Percentiles rank a stretch among this genome's conserved stretches.
phyloP scores from a whole-genome alignment of 2,329 filamentous ascomycete species.

The Ophiognomonia clavigignenti-juglandacearum region DNA sequence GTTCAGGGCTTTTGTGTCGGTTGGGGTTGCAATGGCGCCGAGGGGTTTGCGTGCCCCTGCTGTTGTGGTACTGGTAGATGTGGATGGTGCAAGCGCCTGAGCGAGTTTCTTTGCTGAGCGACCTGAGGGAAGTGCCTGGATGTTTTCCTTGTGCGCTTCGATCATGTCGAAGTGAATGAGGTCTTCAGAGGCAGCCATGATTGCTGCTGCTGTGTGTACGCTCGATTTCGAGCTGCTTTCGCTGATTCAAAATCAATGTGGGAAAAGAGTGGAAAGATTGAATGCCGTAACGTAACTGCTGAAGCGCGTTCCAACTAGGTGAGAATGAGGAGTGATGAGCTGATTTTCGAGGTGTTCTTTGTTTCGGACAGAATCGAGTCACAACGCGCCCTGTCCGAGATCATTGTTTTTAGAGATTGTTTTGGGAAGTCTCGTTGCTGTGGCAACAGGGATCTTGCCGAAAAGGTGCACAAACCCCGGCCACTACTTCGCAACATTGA shows the following conservation, averaged over 20 bases:
- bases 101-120: conserved; percentile 86
- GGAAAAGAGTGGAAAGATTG: conserved; percentile 8
- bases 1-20: conserved; percentile 71
- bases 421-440: conserved; percentile 12
- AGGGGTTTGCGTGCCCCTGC: conserved; percentile 39
- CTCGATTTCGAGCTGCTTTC: conserved; percentile 10
- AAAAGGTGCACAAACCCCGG: too few species aligned
- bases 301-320: conserved; percentile 1
- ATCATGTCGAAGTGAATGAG: conserved; percentile 82
- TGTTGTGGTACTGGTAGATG: neutral
- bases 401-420: too few species aligned
- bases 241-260: conserved; percentile 9
- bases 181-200: conserved; percentile 48
- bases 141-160: conserved; percentile 96
- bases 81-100: conserved; percentile 67
- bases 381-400: too few species aligned
- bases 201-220: conserved; percentile 24
- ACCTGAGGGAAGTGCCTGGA: conserved; percentile 82
- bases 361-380: neutral
- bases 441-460: conserved; percentile 10
- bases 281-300: conserved; percentile 6
- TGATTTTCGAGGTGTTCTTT: neutral
- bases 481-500: too few species aligned
- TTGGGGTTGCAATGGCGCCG: conserved; percentile 56
- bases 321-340: neutral